Evolutionary conservation across 1,284 basidiomycete genomes (phyloP).

Genomic region (Sporisorium iseilematis-ciliati): DNA sequence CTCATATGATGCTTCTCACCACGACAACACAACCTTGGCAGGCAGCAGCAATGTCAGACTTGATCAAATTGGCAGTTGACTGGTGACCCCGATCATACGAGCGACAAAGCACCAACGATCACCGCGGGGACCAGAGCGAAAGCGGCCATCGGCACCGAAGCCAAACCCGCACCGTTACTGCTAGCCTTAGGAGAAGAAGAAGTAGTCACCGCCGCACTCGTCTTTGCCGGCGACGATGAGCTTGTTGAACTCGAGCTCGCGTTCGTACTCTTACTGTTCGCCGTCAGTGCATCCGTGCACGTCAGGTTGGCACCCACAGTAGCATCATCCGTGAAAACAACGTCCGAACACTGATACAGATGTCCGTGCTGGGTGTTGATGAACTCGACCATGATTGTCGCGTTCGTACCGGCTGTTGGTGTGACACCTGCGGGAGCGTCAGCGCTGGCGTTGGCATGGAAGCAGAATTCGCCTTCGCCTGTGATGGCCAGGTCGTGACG

Average conservation of each 20-base stretch:
- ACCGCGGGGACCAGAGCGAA: conserved; percentile 11
- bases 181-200: conserved; percentile 1
- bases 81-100: neutral
- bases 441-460: conserved; percentile 32
- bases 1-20: no score
- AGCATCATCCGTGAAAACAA: conserved; percentile 26
- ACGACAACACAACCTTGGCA: neutral
- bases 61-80: no score
- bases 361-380: conserved; percentile 41
- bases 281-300: conserved; percentile 33
- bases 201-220: conserved; percentile 6
- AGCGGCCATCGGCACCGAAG: neutral
- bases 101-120: conserved; percentile 13
- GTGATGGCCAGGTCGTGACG: conserved; percentile 26
- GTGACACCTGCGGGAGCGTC: neutral
- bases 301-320: conserved; percentile 23
- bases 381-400: conserved; percentile 52
- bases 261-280: neutral
- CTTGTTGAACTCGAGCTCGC: neutral
- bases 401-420: conserved; percentile 27
- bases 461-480: conserved; percentile 42
- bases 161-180: conserved; percentile 8
- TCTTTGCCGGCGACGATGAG: neutral
- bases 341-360: conserved; percentile 51
- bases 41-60: neutral